These are phyloP conservation scores for Pyrenophora graminea DNA, from an alignment of 2,329 filamentous ascomycete species.

Conservation along the genomic window DNA sequence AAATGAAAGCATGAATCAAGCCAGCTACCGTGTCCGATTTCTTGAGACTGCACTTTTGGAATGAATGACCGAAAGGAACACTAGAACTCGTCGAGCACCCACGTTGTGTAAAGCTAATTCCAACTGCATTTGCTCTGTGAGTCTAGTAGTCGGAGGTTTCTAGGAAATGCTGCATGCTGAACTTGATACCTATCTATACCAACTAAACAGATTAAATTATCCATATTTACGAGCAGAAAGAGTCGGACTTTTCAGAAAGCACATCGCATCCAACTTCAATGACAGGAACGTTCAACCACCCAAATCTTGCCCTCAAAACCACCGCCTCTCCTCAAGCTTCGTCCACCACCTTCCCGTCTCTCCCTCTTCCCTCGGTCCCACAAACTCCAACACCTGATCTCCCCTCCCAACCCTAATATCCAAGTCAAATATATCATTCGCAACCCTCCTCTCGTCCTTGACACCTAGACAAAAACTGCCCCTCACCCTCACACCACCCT, in stretches of 20 bases:
- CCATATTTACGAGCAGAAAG: background rate
- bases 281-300: background rate
- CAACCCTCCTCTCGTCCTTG: constrained; percentile 25
- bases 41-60: background rate
- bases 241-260: background rate
- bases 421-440: constrained; percentile 52
- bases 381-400: constrained; percentile 48
- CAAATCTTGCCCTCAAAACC: constrained; percentile 46
- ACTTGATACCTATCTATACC: too few species aligned
- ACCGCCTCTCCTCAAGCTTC: constrained; percentile 50
- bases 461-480: constrained; percentile 52
- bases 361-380: constrained; percentile 51
- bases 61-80: background rate
- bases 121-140: too few species aligned
- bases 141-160: too few species aligned
- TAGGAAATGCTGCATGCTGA: too few species aligned
- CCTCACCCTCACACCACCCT: constrained; percentile 50
- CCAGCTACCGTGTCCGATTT: constrained; percentile 10
- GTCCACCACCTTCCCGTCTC: constrained; percentile 48
- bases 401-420: constrained; percentile 49
- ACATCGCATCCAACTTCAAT: background rate
- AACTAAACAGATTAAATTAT: too few species aligned
- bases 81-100: background rate
- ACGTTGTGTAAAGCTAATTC: too few species aligned
- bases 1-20: constrained; percentile 39